Evolutionary conservation across 495 filamentous ascomycete species (phyloP), one percentile per base, ranked within the genome.

Genomic region (Trichoderma asperelloides): DNA sequence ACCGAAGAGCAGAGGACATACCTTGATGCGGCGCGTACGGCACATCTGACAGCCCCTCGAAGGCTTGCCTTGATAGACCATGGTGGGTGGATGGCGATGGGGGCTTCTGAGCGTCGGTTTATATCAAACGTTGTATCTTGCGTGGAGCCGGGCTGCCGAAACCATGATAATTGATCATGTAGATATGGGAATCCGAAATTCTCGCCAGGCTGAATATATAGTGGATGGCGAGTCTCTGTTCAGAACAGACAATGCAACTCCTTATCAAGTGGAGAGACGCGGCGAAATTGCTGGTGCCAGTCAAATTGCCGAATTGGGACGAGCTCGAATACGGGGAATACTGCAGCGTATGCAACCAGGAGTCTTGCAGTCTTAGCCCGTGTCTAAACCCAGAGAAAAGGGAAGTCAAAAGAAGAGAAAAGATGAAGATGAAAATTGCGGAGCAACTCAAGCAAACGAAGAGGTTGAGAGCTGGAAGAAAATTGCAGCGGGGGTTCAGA

Each of bases 51-150:
- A 91, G 65, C 87, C 88, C 79, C 84, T 82, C 67, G 87, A 89
- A 64, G 89, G 89, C 74, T 89, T 89, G 33, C 89, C 89, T 70
- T 86, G 86, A 72, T 90, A 91, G 2, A 91, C 89, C 89, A 91
- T 91, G 63, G n/a, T 57, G 65, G 65, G 6, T 12, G 23, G 23
- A 33, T 23, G 23, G 47, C 18, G 8, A 18, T 51, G 43, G n/a
- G 16, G 2, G 33, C 0, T 37, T 37, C 33, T 3, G 33, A 8
- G 33, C 9, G 9, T 37, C 21, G 16, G 47, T n/a, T 51, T 51
- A 51, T 60, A 27, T 60, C 12, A 60, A 60, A 60, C 11, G n/a
- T 16, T 23, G 49, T n/a, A 12, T 60, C 25, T 21, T 27, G 23
- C 30, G 25, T 4, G 15, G 15, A 13, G 9, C 9, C 9, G 55